Percentiles rank a stretch among this genome's conserved stretches.
These are phyloP conservation scores for Linnemannia hyalina DNA, from an alignment of 192 early-diverging fungal species.

Conservation along the genomic window DNA sequence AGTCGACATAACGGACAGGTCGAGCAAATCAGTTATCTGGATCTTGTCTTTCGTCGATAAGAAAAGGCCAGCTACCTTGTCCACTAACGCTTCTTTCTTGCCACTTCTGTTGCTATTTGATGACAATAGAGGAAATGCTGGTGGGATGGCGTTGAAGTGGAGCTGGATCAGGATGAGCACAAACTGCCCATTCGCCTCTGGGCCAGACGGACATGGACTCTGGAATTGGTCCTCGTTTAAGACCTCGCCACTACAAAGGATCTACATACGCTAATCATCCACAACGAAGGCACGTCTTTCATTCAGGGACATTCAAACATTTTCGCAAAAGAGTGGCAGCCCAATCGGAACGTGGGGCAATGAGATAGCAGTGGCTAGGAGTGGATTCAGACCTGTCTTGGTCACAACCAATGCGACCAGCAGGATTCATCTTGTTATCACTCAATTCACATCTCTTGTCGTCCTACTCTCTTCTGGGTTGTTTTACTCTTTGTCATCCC, in stretches of 20 bases:
- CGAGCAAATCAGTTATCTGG: no score
- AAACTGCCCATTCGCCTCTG: conserved; percentile 74
- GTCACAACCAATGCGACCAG: not conserved
- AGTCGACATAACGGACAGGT: no score
- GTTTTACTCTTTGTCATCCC: not conserved
- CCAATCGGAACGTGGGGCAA: not conserved
- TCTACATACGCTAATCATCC: not conserved
- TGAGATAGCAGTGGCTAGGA: not conserved
- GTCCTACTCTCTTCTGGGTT: not conserved
- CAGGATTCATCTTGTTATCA: not conserved
- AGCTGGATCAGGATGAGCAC: conserved; percentile 63
- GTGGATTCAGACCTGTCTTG: not conserved
- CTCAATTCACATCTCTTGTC: not conserved
- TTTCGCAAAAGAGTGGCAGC: not conserved
- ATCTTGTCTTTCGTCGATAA: no score
- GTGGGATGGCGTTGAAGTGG: conserved; percentile 84
- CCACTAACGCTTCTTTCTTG: not conserved
- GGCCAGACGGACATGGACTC: conserved; percentile 84
- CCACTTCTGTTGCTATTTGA: not conserved
- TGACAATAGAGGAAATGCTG: conserved; percentile 77
- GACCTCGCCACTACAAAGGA: not conserved
- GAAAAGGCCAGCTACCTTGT: no score
- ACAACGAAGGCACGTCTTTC: not conserved
- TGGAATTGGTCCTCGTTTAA: conserved; percentile 80
- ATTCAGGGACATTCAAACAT: not conserved